A percentile compares a stretch with the other conserved stretches of the same genome.
phyloP scores from a whole-genome alignment of 2,329 filamentous ascomycete genomes.

The Aspergillus viridinutans region DNA sequence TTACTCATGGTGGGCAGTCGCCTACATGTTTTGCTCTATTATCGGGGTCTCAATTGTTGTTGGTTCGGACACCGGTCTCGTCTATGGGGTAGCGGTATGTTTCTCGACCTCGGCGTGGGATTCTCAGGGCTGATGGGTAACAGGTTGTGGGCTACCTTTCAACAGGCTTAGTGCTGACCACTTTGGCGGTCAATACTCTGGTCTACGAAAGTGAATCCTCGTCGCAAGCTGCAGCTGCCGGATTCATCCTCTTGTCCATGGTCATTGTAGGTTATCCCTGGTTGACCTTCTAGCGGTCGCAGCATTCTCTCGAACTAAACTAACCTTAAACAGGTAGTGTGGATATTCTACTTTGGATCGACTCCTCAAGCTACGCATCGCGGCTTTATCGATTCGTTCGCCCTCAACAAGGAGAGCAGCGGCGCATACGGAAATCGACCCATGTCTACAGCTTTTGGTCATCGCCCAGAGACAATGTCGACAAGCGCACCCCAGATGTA shows the following conservation, averaged over 20 bases:
- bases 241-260: constrained; percentile 91
- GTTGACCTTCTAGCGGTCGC: not conserved
- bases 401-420: constrained; percentile 74
- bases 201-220: constrained; percentile 69
- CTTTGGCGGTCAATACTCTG: constrained; percentile 78
- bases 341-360: constrained; percentile 99
- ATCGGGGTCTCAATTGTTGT: constrained; percentile 75
- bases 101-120: not conserved
- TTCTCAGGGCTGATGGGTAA: constrained; percentile 20
- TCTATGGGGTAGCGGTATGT: constrained; percentile 79
- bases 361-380: constrained; percentile 80
- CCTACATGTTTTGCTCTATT: constrained; percentile 82
- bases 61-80: constrained; percentile 76
- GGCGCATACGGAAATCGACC: constrained; percentile 60
- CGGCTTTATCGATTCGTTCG: constrained; percentile 92
- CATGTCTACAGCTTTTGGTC: constrained; percentile 68
- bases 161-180: constrained; percentile 77
- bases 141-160: constrained; percentile 79
- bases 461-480: constrained; percentile 77
- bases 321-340: constrained; percentile 67
- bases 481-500: constrained; percentile 86
- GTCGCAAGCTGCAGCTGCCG: constrained; percentile 81
- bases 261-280: constrained; percentile 63
- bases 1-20: constrained; percentile 87
- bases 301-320: not conserved